Base-by-base conservation (phyloP, 768 basidiomycete species). In the Psilocybe tampanensis region DNA sequence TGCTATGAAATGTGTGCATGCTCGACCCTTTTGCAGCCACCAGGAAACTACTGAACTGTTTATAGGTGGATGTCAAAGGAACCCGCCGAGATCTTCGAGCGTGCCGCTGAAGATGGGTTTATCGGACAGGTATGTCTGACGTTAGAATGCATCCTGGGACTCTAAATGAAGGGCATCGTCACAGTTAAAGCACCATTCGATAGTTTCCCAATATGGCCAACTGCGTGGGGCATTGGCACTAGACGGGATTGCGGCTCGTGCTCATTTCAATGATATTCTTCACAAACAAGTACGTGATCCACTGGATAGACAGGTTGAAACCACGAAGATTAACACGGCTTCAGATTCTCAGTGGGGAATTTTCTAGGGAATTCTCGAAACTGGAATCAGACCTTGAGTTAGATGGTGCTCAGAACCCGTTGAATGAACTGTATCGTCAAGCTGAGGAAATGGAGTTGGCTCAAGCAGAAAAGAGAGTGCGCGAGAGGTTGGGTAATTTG, bases 51-150 rank as follows among this genome's bases (percentile, higher is more conserved):
- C 48, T 39, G 26, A 58, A 33, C 4, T 12, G 7, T 41, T 29
- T 32, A 7, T 47, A 84, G 85, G 84, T 86, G 86, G 85, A 87
- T 86, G 84, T 86, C 85, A 22, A 86, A 86, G 62, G 85, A 87
- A 62, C 85, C 86, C 1, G 85, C 85, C 7, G 85, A 86, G 62
- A 86, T 86, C 39, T 87, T 87, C 65, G 86, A 87, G 67, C 74
- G 82, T 17, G 84, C 86, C 8, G 86, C 85, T 6, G 85, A 87
- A 60, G 84, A 86, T 32, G 86, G 86, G 15, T 86, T 87, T 69
- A 80, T 86, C 47, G 67, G 65, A 17, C 84, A 86, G 72, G 84
- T 24, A 19, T 42, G 2, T 36, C 19, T 21, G 18, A 7, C 21
- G 6, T 34, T 29, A 19, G 6, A 33, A 36, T 0, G 5, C 32